These are phyloP conservation scores for Podospora pseudoanserina DNA, from an alignment of 495 filamentous ascomycete genomes.

Conservation along the genomic window DNA sequence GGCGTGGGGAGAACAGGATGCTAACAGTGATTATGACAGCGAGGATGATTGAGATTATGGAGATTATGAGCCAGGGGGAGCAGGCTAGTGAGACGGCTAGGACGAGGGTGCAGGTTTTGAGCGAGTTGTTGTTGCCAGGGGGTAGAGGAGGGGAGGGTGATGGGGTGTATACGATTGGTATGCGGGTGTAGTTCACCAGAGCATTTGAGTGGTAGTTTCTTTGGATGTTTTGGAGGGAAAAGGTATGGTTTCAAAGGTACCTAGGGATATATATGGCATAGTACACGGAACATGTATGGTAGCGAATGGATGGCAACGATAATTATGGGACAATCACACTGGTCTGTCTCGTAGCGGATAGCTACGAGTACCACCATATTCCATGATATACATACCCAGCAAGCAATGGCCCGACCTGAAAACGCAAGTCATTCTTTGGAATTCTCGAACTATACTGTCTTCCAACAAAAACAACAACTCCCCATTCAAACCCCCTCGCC, in stretches of 20 bases:
- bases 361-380: too few relatives aligned
- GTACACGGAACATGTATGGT: neutral
- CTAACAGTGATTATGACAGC: slow-evolving; percentile 30
- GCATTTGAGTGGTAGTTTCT: neutral
- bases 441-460: too few relatives aligned
- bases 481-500: neutral
- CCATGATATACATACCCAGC: too few relatives aligned
- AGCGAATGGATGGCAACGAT: too few relatives aligned
- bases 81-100: slow-evolving; percentile 50
- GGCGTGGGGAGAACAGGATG: too few relatives aligned
- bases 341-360: too few relatives aligned
- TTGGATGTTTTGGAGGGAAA: neutral
- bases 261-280: neutral
- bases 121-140: slow-evolving; percentile 42
- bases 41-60: slow-evolving; percentile 57
- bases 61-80: slow-evolving; percentile 50
- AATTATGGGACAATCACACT: too few relatives aligned
- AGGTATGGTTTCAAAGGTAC: neutral
- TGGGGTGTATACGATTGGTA: neutral
- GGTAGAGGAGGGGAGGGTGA: neutral
- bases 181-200: neutral
- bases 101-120: slow-evolving; percentile 55
- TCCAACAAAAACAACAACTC: neutral
- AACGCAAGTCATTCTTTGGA: too few relatives aligned
- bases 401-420: too few relatives aligned